phyloP scores from a whole-genome alignment of 192 early-diverging fungal genomes.

The Coemansia sp. region DNA sequence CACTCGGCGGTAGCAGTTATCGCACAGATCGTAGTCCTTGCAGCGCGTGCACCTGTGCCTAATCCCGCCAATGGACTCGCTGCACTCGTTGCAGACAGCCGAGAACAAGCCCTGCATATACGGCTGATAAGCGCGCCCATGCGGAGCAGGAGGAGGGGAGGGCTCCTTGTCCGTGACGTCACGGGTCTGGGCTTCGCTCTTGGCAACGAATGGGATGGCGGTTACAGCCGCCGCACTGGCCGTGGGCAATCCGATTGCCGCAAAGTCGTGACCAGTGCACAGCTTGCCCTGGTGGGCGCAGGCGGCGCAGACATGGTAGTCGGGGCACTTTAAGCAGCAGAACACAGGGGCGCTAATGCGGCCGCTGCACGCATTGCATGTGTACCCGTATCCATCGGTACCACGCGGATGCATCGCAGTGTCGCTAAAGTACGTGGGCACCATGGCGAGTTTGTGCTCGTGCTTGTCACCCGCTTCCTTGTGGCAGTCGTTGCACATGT shows the following conservation, averaged over 20 bases:
- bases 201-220: background rate
- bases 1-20: slow-evolving; percentile 52
- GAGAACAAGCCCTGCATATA: background rate
- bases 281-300: slow-evolving; percentile 25
- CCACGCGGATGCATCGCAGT: slow-evolving; percentile 17
- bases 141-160: slow-evolving; percentile 22
- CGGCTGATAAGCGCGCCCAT: slow-evolving; percentile 21
- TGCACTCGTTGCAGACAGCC: slow-evolving; percentile 61
- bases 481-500: slow-evolving; percentile 60
- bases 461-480: slow-evolving; percentile 24
- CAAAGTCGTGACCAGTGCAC: slow-evolving; percentile 58
- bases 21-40: slow-evolving; percentile 55
- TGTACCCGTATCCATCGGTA: slow-evolving; percentile 8
- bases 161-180: background rate
- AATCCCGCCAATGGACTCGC: slow-evolving; percentile 51
- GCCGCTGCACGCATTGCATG: slow-evolving; percentile 35
- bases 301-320: slow-evolving; percentile 36
- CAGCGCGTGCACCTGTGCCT: slow-evolving; percentile 63
- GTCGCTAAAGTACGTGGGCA: slow-evolving; percentile 23
- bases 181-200: slow-evolving; percentile 5
- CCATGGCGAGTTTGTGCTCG: slow-evolving; percentile 8
- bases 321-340: slow-evolving; percentile 37
- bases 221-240: background rate
- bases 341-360: slow-evolving; percentile 17
- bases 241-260: slow-evolving; percentile 10